Percentiles rank a stretch among this genome's conserved stretches.
Conservation (phyloP, 805 yeast genomes). For the Torulaspora gathmanii region DNA sequence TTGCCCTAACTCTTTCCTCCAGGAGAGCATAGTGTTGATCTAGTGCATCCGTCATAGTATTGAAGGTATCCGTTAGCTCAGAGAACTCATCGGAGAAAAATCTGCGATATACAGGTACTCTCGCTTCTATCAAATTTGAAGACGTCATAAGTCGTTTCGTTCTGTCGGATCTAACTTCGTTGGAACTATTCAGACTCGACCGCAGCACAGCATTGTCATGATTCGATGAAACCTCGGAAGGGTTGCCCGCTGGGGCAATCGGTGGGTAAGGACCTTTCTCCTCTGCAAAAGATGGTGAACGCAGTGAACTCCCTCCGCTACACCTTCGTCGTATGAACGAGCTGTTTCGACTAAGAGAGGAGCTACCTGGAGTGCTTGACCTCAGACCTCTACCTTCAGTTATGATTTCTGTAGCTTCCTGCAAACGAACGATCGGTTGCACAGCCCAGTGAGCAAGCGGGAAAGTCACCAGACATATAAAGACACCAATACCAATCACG, state of each 20-base stretch:
- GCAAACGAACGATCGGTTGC: slow-evolving; percentile 71
- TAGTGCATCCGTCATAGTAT: slow-evolving; percentile 84
- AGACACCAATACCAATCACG: slow-evolving; percentile 70
- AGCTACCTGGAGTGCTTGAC: slow-evolving; percentile 21
- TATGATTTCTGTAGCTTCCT: slow-evolving; percentile 69
- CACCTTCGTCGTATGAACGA: slow-evolving; percentile 17
- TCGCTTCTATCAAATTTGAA: slow-evolving; percentile 36
- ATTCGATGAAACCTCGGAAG: slow-evolving; percentile 14
- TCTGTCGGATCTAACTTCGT: slow-evolving; percentile 17
- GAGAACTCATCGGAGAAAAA: slow-evolving; percentile 78
- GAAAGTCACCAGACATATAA: slow-evolving; percentile 70
- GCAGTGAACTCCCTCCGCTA: slow-evolving; percentile 10
- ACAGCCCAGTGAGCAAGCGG: slow-evolving; percentile 83
- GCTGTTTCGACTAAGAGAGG: slow-evolving; percentile 21
- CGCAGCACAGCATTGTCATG: slow-evolving; percentile 7
- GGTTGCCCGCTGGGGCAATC: slow-evolving; percentile 3
- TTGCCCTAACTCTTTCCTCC: slow-evolving; percentile 80
- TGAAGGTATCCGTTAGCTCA: slow-evolving; percentile 82
- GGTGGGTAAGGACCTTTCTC: slow-evolving; percentile 12
- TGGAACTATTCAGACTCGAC: slow-evolving; percentile 10
- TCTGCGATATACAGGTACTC: slow-evolving; percentile 46
- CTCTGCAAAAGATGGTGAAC: slow-evolving; percentile 7
- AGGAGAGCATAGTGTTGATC: slow-evolving; percentile 76
- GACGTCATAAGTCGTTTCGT: slow-evolving; percentile 30
- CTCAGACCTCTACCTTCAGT: slow-evolving; percentile 41